Evolutionary conservation across 495 filamentous ascomycete genomes (phyloP).

Genomic region (Symbiotaphrina buchneri): DNA sequence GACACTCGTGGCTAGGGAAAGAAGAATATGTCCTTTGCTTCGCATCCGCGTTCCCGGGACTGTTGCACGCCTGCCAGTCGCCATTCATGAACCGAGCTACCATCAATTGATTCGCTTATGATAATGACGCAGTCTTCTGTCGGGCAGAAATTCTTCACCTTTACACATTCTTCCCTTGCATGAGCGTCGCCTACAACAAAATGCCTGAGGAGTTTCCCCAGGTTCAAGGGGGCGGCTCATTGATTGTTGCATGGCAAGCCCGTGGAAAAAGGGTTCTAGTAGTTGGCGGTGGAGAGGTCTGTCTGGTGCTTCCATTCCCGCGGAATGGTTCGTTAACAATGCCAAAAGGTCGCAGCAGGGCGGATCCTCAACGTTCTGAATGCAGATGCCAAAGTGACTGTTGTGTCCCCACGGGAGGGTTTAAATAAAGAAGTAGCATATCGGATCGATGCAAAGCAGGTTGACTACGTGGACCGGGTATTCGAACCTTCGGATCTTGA

Average conservation of each 20-base stretch:
- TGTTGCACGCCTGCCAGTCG: too few species aligned
- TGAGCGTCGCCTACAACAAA: too few species aligned
- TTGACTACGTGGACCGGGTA: constrained; percentile 55
- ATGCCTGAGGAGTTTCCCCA: constrained; percentile 48
- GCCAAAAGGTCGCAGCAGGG: constrained; percentile 66
- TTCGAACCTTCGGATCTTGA: constrained; percentile 72
- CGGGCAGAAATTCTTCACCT: too few species aligned
- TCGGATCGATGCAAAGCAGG: constrained; percentile 47
- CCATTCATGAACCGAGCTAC: too few species aligned
- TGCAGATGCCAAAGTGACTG: constrained; percentile 75
- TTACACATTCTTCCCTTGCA: too few species aligned
- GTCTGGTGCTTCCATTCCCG: constrained; percentile 6
- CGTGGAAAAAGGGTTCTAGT: constrained; percentile 65
- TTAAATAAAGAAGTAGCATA: constrained; percentile 74
- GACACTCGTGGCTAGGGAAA: too few species aligned
- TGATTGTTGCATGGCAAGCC: constrained; percentile 89
- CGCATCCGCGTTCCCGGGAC: too few species aligned
- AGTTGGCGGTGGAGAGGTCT: constrained; percentile 81
- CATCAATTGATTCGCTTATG: too few species aligned
- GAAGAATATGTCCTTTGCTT: too few species aligned
- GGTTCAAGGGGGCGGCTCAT: constrained; percentile 70
- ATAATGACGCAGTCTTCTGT: too few species aligned
- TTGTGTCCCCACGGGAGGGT: constrained; percentile 57
- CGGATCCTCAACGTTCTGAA: constrained; percentile 84
- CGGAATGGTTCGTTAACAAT: constrained; percentile 4